A percentile compares a stretch with the other conserved stretches of the same genome.
phyloP scores from a whole-genome alignment of 495 filamentous ascomycete genomes.

The Lasiosphaeriaceae sp. region DNA sequence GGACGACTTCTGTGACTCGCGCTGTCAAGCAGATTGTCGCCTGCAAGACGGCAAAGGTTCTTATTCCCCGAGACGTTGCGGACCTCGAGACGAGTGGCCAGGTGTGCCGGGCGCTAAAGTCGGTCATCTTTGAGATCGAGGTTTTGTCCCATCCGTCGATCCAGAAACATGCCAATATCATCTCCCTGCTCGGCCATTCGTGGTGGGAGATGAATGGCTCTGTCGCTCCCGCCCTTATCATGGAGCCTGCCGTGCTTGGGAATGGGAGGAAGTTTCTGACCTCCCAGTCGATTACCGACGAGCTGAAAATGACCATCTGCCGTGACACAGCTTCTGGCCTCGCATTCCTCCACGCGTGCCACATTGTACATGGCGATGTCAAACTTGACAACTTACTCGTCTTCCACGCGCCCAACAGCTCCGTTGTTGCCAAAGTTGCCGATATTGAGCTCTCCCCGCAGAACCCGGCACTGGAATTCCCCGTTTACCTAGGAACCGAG shows the following conservation, averaged over 20 bases:
- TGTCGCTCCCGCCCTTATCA: background rate
- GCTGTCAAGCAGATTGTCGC: background rate
- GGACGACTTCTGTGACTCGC: no score
- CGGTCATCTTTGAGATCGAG: background rate
- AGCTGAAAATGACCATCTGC: background rate
- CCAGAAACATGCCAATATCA: background rate
- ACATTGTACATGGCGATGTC: background rate
- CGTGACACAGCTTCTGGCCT: background rate
- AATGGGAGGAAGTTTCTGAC: background rate
- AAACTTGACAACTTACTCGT: background rate
- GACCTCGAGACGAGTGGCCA: background rate
- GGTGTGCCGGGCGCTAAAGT: background rate
- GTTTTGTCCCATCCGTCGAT: background rate
- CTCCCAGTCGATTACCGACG: background rate
- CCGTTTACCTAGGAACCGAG: background rate
- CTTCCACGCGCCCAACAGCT: background rate
- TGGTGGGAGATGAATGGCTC: background rate
- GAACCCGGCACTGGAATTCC: background rate
- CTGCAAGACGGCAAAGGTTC: constrained; percentile 1
- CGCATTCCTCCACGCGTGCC: background rate
- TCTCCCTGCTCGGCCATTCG: background rate
- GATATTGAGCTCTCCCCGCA: background rate
- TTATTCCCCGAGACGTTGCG: background rate
- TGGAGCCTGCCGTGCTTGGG: background rate
- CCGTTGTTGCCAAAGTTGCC: background rate